A percentile compares a stretch with the other conserved stretches of the same genome.
Conservation (phyloP, 2,329 filamentous ascomycete species). For the Sclerotinia spermophila region DNA sequence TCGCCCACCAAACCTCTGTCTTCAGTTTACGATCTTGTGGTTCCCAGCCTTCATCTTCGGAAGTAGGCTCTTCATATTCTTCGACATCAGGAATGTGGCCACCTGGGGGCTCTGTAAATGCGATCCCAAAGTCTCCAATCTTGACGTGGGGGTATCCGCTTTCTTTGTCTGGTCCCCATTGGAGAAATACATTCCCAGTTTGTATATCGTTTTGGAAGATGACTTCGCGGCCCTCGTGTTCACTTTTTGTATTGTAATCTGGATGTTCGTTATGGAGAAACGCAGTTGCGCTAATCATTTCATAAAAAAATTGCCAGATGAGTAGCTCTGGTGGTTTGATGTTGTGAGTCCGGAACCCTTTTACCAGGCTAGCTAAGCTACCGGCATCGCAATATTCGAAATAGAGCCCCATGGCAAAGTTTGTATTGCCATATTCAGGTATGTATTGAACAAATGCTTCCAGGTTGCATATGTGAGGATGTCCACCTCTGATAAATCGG, state of each 20-base stretch:
- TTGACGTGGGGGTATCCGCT: conserved; percentile 1
- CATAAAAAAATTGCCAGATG: not conserved
- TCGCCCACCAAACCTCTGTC: not conserved
- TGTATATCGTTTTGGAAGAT: conserved; percentile 1
- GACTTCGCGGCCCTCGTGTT: not conserved
- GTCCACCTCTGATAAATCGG: not conserved
- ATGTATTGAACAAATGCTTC: conserved; percentile 7
- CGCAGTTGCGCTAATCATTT: not conserved
- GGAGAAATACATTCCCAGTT: not conserved
- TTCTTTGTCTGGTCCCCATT: not conserved
- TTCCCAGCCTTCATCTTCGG: not conserved
- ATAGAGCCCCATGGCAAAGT: not conserved
- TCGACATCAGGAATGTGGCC: not conserved
- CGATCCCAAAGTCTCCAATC: conserved; percentile 9
- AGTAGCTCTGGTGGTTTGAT: not conserved
- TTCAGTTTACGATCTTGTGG: not conserved
- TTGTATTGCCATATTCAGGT: not conserved
- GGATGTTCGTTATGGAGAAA: conserved; percentile 17
- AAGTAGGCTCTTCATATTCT: not conserved
- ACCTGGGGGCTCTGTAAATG: not conserved
- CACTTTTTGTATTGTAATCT: not conserved
- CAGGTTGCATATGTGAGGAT: conserved; percentile 12
- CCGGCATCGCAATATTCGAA: conserved; percentile 3
- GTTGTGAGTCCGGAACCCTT: not conserved
- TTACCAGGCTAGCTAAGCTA: not conserved